Evolutionary conservation across 192 early-diverging fungal species (phyloP).

Genomic region (Geranomyces michiganensis): DNA sequence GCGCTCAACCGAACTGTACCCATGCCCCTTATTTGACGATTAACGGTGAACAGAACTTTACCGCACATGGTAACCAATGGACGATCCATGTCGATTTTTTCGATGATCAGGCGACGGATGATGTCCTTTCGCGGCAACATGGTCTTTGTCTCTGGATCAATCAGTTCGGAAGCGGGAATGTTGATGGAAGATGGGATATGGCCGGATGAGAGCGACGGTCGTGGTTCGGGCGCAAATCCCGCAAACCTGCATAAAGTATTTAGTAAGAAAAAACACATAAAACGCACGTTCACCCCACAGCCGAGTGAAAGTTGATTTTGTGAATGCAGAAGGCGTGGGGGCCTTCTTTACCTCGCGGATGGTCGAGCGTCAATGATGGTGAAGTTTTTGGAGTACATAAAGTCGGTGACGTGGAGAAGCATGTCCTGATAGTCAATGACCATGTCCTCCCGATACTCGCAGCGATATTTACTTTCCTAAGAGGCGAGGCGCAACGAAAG

Average conservation of each 20-base stretch:
- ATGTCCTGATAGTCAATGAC: constrained; percentile 46
- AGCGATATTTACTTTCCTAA: constrained; percentile 31
- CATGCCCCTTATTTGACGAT: no score
- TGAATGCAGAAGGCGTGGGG: not conserved
- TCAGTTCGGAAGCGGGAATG: constrained; percentile 68
- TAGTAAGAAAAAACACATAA: not conserved
- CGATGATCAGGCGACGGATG: constrained; percentile 55
- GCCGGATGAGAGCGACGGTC: constrained; percentile 74
- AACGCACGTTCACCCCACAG: constrained; percentile 36
- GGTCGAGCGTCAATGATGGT: constrained; percentile 46
- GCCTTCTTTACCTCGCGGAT: not conserved
- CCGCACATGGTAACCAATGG: constrained; percentile 84
- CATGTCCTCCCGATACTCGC: constrained; percentile 32
- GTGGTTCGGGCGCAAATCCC: constrained; percentile 78
- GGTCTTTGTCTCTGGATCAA: constrained; percentile 53
- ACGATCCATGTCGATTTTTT: constrained; percentile 67
- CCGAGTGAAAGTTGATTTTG: no score
- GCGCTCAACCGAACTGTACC: not conserved
- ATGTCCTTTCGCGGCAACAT: constrained; percentile 56
- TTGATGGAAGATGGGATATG: constrained; percentile 82
- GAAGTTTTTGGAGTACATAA: constrained; percentile 33
- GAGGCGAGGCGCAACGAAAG: not conserved
- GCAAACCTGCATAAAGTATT: constrained; percentile 50
- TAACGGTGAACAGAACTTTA: constrained; percentile 11
- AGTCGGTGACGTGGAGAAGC: constrained; percentile 35